phyloP scores from a whole-genome alignment of 768 basidiomycete species.

The Austroboletus eburneus region DNA sequence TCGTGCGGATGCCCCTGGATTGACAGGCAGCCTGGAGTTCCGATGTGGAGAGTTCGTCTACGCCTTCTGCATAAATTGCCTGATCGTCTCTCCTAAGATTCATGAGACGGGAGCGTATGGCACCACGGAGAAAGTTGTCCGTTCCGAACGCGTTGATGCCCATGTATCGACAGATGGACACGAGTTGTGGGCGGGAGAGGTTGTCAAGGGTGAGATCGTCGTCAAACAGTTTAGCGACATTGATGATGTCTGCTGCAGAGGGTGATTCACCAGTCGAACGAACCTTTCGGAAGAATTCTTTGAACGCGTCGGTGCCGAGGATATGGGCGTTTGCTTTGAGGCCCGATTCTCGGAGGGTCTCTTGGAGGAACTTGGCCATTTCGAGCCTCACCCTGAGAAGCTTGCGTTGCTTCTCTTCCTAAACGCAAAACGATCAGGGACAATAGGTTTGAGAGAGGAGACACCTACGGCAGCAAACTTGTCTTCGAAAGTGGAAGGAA shows the following conservation, averaged over 20 bases:
- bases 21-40: slow-evolving; percentile 94
- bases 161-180: slow-evolving; percentile 98
- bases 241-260: slow-evolving; percentile 82
- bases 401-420: slow-evolving; percentile 98
- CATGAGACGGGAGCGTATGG: slow-evolving; percentile 78
- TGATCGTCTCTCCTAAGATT: slow-evolving; percentile 90
- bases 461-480: slow-evolving; percentile 81
- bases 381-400: slow-evolving; percentile 90
- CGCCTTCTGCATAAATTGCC: slow-evolving; percentile 84
- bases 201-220: slow-evolving; percentile 98
- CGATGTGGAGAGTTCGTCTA: slow-evolving; percentile 83
- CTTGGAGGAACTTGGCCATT: slow-evolving; percentile 99
- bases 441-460: background rate
- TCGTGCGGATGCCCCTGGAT: slow-evolving; percentile 87
- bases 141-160: slow-evolving; percentile 98
- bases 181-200: slow-evolving; percentile 94
- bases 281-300: slow-evolving; percentile 98
- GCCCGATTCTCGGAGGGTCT: slow-evolving; percentile 92
- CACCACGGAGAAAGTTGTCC: slow-evolving; percentile 94
- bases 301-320: slow-evolving; percentile 92
- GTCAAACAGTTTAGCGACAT: slow-evolving; percentile 94
- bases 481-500: slow-evolving; percentile 97
- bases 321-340: slow-evolving; percentile 92
- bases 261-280: slow-evolving; percentile 95
- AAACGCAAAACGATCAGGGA: background rate